Percentiles rank a stretch among this genome's conserved stretches.
Evolutionary conservation across 2,329 filamentous ascomycete genomes (phyloP).

Genomic region (Calonectria multiphialidica): DNA sequence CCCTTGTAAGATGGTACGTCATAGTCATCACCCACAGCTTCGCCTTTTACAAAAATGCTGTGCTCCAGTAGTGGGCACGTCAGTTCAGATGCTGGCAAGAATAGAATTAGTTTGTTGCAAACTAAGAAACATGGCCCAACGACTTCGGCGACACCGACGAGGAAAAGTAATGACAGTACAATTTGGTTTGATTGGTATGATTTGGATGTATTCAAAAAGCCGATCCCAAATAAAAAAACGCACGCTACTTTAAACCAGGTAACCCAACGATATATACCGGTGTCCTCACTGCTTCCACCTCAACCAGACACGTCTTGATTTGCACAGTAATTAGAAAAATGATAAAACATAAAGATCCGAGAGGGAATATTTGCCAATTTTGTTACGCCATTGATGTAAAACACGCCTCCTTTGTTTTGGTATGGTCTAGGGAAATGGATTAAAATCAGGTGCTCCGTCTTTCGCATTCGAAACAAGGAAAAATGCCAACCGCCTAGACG

Average conservation of each 20-base stretch:
- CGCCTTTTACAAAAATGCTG: too few relatives aligned
- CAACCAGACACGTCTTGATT: constrained; percentile 2
- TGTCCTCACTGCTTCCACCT: constrained; percentile 18
- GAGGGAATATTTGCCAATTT: constrained; percentile 34
- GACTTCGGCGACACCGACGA: neutral
- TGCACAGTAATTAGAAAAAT: constrained; percentile 27
- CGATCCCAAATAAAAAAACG: neutral
- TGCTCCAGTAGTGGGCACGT: neutral
- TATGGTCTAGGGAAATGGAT: constrained; percentile 36
- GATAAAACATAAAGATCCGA: constrained; percentile 29
- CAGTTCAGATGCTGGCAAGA: neutral
- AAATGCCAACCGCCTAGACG: constrained; percentile 26
- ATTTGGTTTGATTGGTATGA: constrained; percentile 1
- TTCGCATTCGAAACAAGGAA: neutral
- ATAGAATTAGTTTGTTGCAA: neutral
- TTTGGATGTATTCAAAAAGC: neutral
- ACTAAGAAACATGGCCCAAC: neutral
- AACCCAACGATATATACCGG: constrained; percentile 28
- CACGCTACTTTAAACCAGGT: constrained; percentile 30
- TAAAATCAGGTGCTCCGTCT: constrained; percentile 15
- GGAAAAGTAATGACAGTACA: neutral
- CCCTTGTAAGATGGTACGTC: too few relatives aligned
- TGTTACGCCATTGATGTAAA: constrained; percentile 36
- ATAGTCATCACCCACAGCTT: too few relatives aligned
- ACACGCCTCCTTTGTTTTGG: constrained; percentile 21